phyloP scores from a whole-genome alignment of 164 flowering plant species.

The Aristolochia contorta region DNA sequence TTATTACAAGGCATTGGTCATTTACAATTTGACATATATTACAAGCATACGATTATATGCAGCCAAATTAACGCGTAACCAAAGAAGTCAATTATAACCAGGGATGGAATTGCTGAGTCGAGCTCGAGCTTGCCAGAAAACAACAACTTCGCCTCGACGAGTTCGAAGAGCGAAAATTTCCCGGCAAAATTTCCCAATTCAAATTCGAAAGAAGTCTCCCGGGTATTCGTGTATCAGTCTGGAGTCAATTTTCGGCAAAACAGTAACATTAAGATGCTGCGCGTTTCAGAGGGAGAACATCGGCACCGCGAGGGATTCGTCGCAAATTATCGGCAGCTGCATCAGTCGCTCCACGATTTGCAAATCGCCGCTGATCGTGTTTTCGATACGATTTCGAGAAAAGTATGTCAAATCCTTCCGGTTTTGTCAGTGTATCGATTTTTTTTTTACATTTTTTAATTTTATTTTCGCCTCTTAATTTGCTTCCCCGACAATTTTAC shows the following conservation, averaged over 20 bases:
- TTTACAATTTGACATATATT: no score
- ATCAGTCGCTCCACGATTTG: conserved; percentile 16
- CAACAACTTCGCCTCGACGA: no score
- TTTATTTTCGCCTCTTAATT: neutral
- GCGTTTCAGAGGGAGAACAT: conserved; percentile 20
- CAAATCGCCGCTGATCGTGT: conserved; percentile 18
- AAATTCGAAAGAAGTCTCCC: no score
- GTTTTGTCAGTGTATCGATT: neutral
- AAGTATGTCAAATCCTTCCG: conserved; percentile 8
- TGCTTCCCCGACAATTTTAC: neutral
- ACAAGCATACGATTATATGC: no score
- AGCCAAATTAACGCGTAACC: no score
- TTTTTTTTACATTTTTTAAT: neutral
- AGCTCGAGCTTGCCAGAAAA: no score
- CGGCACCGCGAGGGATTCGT: conserved; percentile 10
- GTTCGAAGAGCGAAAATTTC: neutral
- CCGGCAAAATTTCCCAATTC: no score
- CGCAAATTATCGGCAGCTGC: conserved; percentile 14
- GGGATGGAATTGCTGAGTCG: no score
- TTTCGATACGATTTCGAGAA: conserved; percentile 13
- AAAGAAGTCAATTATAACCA: no score
- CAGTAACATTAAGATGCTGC: conserved; percentile 9
- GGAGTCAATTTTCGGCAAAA: no score
- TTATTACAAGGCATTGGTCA: no score
- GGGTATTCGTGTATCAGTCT: no score